Evolutionary conservation across 345 rosid species (phyloP).

Genomic region (Lumnitzera racemosa): DNA sequence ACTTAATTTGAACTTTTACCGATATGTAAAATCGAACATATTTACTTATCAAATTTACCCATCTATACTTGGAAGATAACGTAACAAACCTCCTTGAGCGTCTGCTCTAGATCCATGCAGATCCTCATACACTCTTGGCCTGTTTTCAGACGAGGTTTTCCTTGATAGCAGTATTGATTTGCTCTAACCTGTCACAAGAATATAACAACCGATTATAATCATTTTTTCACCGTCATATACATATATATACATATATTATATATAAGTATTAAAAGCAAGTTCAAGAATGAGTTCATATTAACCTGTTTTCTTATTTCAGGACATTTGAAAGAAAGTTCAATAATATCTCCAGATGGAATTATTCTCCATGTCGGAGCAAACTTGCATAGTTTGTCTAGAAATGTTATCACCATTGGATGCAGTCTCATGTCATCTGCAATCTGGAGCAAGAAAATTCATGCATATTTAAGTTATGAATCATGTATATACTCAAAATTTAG

Average conservation of each 20-base stretch:
- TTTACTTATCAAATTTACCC: no score
- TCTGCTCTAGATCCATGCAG: slow-evolving; percentile 51
- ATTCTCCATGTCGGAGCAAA: slow-evolving; percentile 70
- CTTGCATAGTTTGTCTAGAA: slow-evolving; percentile 33
- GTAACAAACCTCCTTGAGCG: slow-evolving; percentile 43
- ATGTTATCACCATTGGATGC: slow-evolving; percentile 22
- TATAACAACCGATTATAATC: not conserved
- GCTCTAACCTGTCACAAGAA: slow-evolving; percentile 37
- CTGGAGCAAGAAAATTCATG: slow-evolving; percentile 21
- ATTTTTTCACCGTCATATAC: no score
- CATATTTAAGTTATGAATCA: not conserved
- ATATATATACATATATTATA: no score
- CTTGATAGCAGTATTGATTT: slow-evolving; percentile 74
- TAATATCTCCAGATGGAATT: slow-evolving; percentile 47
- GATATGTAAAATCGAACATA: no score
- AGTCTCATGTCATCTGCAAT: slow-evolving; percentile 66
- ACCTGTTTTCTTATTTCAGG: slow-evolving; percentile 64
- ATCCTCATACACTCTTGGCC: slow-evolving; percentile 45
- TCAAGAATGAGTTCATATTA: not conserved
- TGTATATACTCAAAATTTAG: no score
- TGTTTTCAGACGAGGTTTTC: slow-evolving; percentile 67
- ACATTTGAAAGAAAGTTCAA: slow-evolving; percentile 53
- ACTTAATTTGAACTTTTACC: no score
- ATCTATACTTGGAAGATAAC: no score
- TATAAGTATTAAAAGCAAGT: no score